phyloP scores from a whole-genome alignment of 495 filamentous ascomycete genomes.

The Chaetomium cochliodes region DNA sequence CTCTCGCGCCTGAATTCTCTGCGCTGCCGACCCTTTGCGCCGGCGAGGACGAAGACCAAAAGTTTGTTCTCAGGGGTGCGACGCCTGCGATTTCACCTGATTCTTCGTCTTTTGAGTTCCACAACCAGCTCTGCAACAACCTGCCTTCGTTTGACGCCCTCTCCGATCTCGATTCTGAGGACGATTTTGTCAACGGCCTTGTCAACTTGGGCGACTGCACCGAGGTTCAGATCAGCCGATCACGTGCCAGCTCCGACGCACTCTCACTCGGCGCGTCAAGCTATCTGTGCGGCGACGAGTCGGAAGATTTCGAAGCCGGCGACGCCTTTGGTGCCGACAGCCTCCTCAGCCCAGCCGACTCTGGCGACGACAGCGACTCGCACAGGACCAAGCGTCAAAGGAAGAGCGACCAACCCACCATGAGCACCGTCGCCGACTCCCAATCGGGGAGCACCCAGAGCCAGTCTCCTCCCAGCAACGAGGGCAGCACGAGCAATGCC shows the following conservation, averaged over 20 bases:
- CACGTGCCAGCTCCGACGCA: slow-evolving; percentile 68
- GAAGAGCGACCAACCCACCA: slow-evolving; percentile 52
- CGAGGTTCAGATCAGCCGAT: slow-evolving; percentile 64
- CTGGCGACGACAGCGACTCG: slow-evolving; percentile 46
- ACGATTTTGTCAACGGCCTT: slow-evolving; percentile 77
- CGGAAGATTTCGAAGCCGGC: slow-evolving; percentile 66
- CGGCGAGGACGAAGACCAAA: slow-evolving; percentile 75
- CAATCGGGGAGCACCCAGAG: slow-evolving; percentile 42
- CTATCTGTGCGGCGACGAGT: slow-evolving; percentile 72
- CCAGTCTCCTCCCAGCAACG: slow-evolving; percentile 32
- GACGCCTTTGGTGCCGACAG: slow-evolving; percentile 53
- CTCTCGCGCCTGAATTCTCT: slow-evolving; percentile 63
- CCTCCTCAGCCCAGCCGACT: slow-evolving; percentile 49
- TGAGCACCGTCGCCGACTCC: slow-evolving; percentile 47
- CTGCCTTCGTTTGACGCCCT: slow-evolving; percentile 78
- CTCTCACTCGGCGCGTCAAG: slow-evolving; percentile 69
- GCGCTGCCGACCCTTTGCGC: slow-evolving; percentile 54
- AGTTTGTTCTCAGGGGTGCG: slow-evolving; percentile 66
- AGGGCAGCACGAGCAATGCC: slow-evolving; percentile 27
- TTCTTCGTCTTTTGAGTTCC: slow-evolving; percentile 54
- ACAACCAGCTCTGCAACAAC: slow-evolving; percentile 55
- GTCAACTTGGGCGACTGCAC: slow-evolving; percentile 62
- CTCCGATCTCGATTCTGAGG: slow-evolving; percentile 89
- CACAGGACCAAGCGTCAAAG: slow-evolving; percentile 65
- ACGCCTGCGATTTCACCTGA: slow-evolving; percentile 52